Percentiles rank a stretch among this genome's conserved stretches.
Conservation (phyloP, 148 eudicot genomes). For the Fagopyrum esculentum region DNA sequence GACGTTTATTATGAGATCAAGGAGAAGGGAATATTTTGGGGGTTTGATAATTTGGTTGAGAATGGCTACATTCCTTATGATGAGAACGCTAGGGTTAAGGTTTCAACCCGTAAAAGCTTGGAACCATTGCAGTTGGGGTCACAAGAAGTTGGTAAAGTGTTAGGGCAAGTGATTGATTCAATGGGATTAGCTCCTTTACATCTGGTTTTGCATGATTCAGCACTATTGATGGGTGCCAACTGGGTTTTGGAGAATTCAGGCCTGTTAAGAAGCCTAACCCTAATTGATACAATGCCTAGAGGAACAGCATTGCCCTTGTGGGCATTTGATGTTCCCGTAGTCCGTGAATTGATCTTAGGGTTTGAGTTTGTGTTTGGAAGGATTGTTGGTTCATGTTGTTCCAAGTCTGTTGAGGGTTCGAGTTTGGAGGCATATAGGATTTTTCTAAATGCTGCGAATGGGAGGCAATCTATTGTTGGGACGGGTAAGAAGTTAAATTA, state of each 20-base stretch:
- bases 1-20: slow-evolving; percentile 61
- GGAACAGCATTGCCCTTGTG: slow-evolving; percentile 64
- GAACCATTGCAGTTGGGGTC: slow-evolving; percentile 56
- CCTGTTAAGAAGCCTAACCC: slow-evolving; percentile 52
- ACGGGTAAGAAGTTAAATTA: slow-evolving; percentile 63
- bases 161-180: slow-evolving; percentile 64
- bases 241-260: slow-evolving; percentile 65
- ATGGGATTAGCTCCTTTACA: slow-evolving; percentile 72
- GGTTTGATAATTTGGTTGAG: slow-evolving; percentile 84
- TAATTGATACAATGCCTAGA: slow-evolving; percentile 47
- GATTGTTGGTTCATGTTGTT: slow-evolving; percentile 55
- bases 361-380: slow-evolving; percentile 47
- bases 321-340: slow-evolving; percentile 42
- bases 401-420: slow-evolving; percentile 22
- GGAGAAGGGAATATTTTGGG: slow-evolving; percentile 91
- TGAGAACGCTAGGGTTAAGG: slow-evolving; percentile 28
- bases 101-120: slow-evolving; percentile 29
- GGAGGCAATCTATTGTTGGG: slow-evolving; percentile 51
- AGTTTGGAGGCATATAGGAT: slow-evolving; percentile 68
- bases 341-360: slow-evolving; percentile 61
- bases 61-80: slow-evolving; percentile 58
- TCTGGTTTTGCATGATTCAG: slow-evolving; percentile 85
- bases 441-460: slow-evolving; percentile 63
- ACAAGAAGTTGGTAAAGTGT: slow-evolving; percentile 63
- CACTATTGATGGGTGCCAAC: slow-evolving; percentile 60